phyloP scores from a whole-genome alignment of 441 rosid genomes.

The Pelargonium fulgidum region DNA sequence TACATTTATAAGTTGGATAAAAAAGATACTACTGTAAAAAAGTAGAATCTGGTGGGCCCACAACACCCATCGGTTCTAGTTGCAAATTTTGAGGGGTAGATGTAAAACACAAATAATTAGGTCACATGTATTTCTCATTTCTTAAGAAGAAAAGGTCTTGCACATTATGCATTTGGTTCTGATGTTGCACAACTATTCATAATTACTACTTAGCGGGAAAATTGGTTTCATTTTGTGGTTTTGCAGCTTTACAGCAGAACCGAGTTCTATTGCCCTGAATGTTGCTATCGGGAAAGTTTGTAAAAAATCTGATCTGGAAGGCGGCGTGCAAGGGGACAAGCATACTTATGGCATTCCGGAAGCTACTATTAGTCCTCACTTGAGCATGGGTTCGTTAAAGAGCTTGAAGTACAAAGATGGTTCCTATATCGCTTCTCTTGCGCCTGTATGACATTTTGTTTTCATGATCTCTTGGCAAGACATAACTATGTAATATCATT shows the following conservation, averaged over 20 bases:
- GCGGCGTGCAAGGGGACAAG: slow-evolving; percentile 28
- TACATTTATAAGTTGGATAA: too few species aligned
- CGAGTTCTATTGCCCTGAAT: slow-evolving; percentile 61
- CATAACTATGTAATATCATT: not conserved
- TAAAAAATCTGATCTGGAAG: slow-evolving; percentile 32
- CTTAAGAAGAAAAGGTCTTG: too few species aligned
- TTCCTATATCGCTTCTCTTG: slow-evolving; percentile 7
- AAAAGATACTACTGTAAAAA: too few species aligned
- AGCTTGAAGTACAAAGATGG: not conserved
- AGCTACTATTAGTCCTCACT: slow-evolving; percentile 19
- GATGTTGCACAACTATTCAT: not conserved
- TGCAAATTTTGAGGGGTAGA: too few species aligned
- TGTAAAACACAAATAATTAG: too few species aligned
- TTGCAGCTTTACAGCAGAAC: slow-evolving; percentile 38
- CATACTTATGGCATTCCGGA: slow-evolving; percentile 39
- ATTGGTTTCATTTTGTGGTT: not conserved
- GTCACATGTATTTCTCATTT: too few species aligned
- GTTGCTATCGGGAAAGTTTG: slow-evolving; percentile 40
- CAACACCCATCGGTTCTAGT: too few species aligned
- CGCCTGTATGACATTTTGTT: slow-evolving; percentile 9
- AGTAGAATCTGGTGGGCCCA: too few species aligned
- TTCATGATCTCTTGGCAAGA: not conserved
- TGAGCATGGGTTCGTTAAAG: not conserved
- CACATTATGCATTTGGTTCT: not conserved
- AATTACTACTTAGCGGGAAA: not conserved